Conservation (phyloP, 805 yeast genomes). For the Lachancea fermentati region DNA sequence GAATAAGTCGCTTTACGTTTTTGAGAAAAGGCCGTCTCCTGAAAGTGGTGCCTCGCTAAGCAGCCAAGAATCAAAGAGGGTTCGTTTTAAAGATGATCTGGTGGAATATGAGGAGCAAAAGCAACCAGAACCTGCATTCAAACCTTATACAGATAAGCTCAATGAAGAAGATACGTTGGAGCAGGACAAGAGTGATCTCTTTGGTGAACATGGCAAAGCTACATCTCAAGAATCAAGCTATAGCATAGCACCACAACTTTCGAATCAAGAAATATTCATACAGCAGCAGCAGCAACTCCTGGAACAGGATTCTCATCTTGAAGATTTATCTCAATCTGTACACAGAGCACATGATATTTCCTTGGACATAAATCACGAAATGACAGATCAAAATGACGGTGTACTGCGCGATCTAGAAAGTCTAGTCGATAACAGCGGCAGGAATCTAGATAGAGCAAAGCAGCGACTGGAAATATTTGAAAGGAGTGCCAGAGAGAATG, state of each 20-base stretch:
- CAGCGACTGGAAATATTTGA: conserved; percentile 37
- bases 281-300: conserved; percentile 44
- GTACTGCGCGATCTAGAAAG: conserved; percentile 46
- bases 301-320: conserved; percentile 42
- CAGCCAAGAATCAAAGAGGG: conserved; percentile 14
- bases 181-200: conserved; percentile 5
- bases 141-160: conserved; percentile 24
- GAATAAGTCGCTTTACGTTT: conserved; percentile 13
- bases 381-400: conserved; percentile 41
- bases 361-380: conserved; percentile 41
- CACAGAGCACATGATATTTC: conserved; percentile 42
- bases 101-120: conserved; percentile 8
- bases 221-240: not conserved
- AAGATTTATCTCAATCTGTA: conserved; percentile 38
- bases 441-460: conserved; percentile 38
- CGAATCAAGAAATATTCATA: conserved; percentile 35
- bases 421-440: conserved; percentile 39
- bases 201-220: not conserved
- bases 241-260: conserved; percentile 9
- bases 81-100: conserved; percentile 22
- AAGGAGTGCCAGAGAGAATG: conserved; percentile 40
- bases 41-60: not conserved
- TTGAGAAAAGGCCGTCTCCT: conserved; percentile 6
- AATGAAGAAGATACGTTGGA: conserved; percentile 3
- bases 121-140: conserved; percentile 7